Percentiles rank a stretch among this genome's conserved stretches.
phyloP scores from a whole-genome alignment of 176 grass and related monocot genomes.

The Chrysopogon serrulatus region DNA sequence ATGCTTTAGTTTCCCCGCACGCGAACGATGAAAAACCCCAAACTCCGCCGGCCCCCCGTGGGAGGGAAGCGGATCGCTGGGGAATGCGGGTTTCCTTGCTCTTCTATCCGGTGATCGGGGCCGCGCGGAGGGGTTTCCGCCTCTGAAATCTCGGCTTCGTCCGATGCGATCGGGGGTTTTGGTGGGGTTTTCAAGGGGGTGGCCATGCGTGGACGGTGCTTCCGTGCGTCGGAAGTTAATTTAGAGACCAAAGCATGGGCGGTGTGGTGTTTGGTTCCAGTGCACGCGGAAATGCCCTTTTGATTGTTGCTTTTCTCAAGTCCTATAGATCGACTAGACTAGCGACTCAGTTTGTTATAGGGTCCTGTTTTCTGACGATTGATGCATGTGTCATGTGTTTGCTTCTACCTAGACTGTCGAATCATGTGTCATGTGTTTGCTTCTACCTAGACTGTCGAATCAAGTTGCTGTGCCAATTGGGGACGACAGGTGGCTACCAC shows the following conservation, averaged over 20 bases:
- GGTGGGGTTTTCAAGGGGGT: background rate
- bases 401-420: background rate
- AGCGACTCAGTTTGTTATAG: background rate
- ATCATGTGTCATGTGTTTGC: no score
- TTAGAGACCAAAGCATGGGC: background rate
- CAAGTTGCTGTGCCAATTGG: background rate
- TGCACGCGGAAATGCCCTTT: background rate
- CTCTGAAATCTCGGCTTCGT: background rate
- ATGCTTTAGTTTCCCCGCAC: background rate
- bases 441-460: no score
- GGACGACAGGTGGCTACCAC: background rate
- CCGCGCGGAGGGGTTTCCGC: background rate
- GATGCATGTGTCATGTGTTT: background rate
- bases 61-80: background rate
- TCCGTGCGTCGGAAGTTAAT: background rate
- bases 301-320: background rate
- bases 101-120: background rate
- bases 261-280: background rate
- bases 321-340: background rate
- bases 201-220: background rate
- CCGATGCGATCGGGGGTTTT: background rate
- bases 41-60: background rate
- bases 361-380: background rate
- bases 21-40: background rate
- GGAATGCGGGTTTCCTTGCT: background rate